Evolutionary conservation across 495 filamentous ascomycete genomes (phyloP).

Genomic region (Podospora fimiseda): DNA sequence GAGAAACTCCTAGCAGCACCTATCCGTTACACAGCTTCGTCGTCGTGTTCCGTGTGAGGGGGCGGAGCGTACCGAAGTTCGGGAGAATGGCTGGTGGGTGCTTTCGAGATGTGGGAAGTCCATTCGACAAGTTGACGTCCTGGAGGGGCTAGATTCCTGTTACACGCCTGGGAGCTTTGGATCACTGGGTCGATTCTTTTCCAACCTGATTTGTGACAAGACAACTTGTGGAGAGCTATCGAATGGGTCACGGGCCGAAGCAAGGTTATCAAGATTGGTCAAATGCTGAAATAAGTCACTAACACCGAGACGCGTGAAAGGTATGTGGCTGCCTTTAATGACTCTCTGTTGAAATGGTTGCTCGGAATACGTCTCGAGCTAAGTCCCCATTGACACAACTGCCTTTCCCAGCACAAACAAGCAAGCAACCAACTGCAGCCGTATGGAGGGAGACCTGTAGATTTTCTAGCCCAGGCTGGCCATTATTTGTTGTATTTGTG

Average conservation of each 20-base stretch:
- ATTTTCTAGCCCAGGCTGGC: conserved; percentile 21
- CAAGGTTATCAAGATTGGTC: neutral
- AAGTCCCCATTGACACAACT: neutral
- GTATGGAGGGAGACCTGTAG: conserved; percentile 10
- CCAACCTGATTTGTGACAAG: too few species aligned
- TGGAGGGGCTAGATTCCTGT: too few species aligned
- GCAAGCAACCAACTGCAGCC: neutral
- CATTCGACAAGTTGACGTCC: too few species aligned
- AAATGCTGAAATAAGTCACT: too few species aligned
- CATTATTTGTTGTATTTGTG: conserved; percentile 20
- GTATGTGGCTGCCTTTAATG: neutral
- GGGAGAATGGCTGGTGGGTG: neutral
- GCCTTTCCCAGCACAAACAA: neutral
- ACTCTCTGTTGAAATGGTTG: neutral
- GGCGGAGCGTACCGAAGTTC: neutral
- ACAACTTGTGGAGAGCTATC: too few species aligned
- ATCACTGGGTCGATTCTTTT: too few species aligned
- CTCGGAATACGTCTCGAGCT: neutral
- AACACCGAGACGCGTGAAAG: neutral
- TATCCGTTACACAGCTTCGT: neutral
- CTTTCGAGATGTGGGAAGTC: too few species aligned
- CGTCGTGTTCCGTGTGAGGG: neutral
- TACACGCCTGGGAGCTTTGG: too few species aligned
- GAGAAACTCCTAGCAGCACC: neutral
- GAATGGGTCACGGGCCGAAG: too few species aligned